These are phyloP conservation scores for Circinella minor DNA, from an alignment of 371 early-diverging fungal species.

Conservation along the genomic window DNA sequence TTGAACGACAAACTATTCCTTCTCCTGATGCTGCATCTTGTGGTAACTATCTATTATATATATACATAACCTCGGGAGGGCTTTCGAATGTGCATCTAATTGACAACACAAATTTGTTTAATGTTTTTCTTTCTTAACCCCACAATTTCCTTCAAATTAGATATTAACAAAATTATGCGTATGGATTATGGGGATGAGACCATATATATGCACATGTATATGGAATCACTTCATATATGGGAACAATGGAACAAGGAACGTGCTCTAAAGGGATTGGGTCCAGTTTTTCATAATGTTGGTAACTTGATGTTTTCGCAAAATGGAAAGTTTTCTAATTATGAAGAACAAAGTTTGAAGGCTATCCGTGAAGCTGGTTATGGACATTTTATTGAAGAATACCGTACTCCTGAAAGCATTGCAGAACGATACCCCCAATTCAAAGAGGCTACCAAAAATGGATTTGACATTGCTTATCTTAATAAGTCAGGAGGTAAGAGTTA, in stretches of 20 bases:
- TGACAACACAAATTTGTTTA: too few species aligned
- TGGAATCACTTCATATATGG: constrained; percentile 52
- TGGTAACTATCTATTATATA: constrained; percentile 23
- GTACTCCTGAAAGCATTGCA: constrained; percentile 27
- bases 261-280: constrained; percentile 17
- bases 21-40: constrained; percentile 49
- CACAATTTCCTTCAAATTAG: constrained; percentile 13
- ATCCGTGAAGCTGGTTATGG: constrained; percentile 46
- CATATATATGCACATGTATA: constrained; percentile 41
- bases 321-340: constrained; percentile 34
- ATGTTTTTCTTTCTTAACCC: too few species aligned
- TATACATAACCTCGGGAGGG: too few species aligned
- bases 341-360: constrained; percentile 30
- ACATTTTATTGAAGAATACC: constrained; percentile 35
- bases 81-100: too few species aligned
- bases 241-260: constrained; percentile 58
- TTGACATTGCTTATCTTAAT: constrained; percentile 37
- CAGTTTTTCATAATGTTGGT: constrained; percentile 52
- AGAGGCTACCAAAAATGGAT: constrained; percentile 34
- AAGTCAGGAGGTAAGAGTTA: constrained; percentile 34
- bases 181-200: constrained; percentile 51
- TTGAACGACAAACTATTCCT: constrained; percentile 50
- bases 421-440: constrained; percentile 38
- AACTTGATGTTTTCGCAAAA: constrained; percentile 37
- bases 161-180: constrained; percentile 58